Percentiles rank a stretch among this genome's conserved stretches.
phyloP scores from a whole-genome alignment of 1,139 yeast genomes.

The Hyphopichia fennica region DNA sequence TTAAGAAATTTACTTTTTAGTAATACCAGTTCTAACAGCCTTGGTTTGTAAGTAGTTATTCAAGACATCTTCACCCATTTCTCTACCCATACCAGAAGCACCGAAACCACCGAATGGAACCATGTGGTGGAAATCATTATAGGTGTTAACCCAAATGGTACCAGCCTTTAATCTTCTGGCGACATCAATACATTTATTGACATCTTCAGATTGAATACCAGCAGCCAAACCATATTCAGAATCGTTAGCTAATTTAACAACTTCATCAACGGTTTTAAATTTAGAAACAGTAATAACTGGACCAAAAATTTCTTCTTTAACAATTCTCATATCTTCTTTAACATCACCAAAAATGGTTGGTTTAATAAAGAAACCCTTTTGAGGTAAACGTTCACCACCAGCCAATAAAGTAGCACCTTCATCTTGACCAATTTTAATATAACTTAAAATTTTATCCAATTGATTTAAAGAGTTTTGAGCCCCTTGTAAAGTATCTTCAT shows the following conservation, averaged over 20 bases:
- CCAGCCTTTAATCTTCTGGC: conserved; percentile 74
- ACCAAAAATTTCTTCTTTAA: conserved; percentile 30
- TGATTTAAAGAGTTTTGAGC: conserved; percentile 72
- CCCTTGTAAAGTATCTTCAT: conserved; percentile 65
- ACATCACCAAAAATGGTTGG: conserved; percentile 29
- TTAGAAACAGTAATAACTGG: conserved; percentile 27
- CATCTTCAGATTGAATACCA: conserved; percentile 73
- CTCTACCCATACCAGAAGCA: conserved; percentile 89
- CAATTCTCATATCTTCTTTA: conserved; percentile 24
- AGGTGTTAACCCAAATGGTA: conserved; percentile 82
- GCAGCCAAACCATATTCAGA: conserved; percentile 70
- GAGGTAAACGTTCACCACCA: conserved; percentile 23
- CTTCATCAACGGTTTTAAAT: conserved; percentile 28
- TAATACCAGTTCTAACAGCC: conserved; percentile 59
- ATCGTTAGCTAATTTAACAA: conserved; percentile 22
- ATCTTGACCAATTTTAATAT: conserved; percentile 61
- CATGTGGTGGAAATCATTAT: conserved; percentile 78
- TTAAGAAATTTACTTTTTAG: conserved; percentile 1
- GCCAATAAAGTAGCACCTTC: conserved; percentile 35
- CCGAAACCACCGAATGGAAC: conserved; percentile 88
- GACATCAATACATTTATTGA: conserved; percentile 68
- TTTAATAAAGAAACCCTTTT: conserved; percentile 24
- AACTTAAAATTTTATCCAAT: conserved; percentile 63
- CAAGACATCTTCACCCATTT: conserved; percentile 83
- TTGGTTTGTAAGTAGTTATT: conserved; percentile 81